phyloP scores from a whole-genome alignment of 805 yeast species.

The Yarrowia sp. region DNA sequence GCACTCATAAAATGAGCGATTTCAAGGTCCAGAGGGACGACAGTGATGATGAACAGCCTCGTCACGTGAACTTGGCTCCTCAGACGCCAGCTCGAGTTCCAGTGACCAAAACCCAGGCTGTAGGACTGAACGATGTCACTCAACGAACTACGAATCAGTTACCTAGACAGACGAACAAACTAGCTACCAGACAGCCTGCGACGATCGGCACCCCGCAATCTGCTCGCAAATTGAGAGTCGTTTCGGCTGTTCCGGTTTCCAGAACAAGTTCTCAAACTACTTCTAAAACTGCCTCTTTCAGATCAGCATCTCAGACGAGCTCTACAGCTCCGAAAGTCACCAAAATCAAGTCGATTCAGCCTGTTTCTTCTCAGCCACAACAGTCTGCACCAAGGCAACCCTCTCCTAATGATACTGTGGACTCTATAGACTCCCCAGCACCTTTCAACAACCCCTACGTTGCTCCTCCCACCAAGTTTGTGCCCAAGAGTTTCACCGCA shows the following conservation, averaged over 20 bases:
- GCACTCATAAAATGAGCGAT: neutral
- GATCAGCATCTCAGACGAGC: neutral
- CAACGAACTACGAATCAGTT: neutral
- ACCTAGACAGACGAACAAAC: neutral
- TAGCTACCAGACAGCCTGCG: neutral
- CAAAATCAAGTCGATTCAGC: slow-evolving; percentile 10
- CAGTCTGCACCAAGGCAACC: neutral
- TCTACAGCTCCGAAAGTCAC: neutral
- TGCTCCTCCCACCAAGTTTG: slow-evolving; percentile 14
- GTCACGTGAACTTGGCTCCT: neutral
- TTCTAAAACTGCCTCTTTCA: neutral
- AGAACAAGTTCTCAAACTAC: neutral
- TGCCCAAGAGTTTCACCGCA: neutral
- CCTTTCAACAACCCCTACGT: slow-evolving; percentile 9
- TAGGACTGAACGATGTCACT: slow-evolving; percentile 1
- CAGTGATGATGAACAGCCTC: slow-evolving; percentile 12
- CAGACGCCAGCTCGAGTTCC: slow-evolving; percentile 1
- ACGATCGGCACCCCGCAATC: neutral
- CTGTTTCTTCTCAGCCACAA: neutral
- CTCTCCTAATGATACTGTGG: slow-evolving; percentile 1
- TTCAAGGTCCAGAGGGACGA: slow-evolving; percentile 14
- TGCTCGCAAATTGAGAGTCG: neutral
- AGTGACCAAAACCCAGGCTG: neutral
- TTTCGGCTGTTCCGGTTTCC: slow-evolving; percentile 10
- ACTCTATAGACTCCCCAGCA: slow-evolving; percentile 7